Evolutionary conservation across 192 early-diverging fungal species (phyloP).

Genomic region (Linnemannia zychae): DNA sequence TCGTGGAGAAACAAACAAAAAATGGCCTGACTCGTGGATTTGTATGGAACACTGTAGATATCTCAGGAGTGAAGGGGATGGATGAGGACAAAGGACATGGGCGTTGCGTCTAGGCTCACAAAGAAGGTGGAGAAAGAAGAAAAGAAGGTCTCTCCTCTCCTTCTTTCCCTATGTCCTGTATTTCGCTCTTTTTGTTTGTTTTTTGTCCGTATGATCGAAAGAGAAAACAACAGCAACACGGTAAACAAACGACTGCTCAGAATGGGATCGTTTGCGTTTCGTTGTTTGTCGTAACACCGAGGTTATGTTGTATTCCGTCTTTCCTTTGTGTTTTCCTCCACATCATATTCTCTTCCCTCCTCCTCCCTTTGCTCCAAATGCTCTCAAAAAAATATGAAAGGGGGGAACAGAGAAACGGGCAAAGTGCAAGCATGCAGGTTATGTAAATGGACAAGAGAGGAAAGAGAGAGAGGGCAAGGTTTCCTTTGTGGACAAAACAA

Average conservation of each 20-base stretch:
- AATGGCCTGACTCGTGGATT: not conserved
- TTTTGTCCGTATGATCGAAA: slow-evolving; percentile 2
- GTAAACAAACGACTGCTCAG: slow-evolving; percentile 3
- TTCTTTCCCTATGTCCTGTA: not conserved
- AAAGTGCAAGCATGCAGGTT: not conserved
- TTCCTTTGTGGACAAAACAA: not conserved
- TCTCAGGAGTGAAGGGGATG: not conserved
- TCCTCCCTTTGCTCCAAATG: not conserved
- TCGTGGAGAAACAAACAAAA: not conserved
- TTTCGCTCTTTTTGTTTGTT: too few relatives aligned
- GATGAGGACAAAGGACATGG: not conserved
- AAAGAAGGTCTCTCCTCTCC: not conserved
- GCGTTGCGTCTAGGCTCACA: not conserved
- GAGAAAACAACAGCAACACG: not conserved
- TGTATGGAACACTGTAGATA: too few relatives aligned
- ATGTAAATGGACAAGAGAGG: not conserved
- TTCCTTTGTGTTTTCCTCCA: not conserved
- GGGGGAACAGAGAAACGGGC: not conserved
- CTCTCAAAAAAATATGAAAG: not conserved
- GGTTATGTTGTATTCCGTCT: not conserved
- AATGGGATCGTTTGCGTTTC: slow-evolving; percentile 8
- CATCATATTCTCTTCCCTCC: not conserved
- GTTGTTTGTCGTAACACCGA: slow-evolving; percentile 4
- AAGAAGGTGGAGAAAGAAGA: not conserved
- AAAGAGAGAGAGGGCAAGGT: too few relatives aligned